Conservation (phyloP, 441 rosid genomes). For the Mallotus repandus region DNA sequence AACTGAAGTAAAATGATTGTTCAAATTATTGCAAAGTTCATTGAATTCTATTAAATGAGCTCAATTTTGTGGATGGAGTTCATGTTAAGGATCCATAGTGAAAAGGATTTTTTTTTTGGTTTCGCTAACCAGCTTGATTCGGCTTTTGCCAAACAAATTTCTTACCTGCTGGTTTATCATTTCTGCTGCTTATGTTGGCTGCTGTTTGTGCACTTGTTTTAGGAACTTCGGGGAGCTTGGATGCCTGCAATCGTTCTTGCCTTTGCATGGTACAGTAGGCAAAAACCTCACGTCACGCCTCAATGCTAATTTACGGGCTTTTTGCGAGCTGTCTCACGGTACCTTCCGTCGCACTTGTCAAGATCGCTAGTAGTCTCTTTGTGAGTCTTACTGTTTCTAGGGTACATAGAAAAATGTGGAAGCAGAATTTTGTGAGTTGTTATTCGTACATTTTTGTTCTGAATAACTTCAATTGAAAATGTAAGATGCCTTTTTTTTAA, state of each 20-base stretch:
- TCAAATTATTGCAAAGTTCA: not conserved
- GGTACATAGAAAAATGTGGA: conserved; percentile 27
- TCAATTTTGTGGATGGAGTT: too few species aligned
- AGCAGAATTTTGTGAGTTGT: conserved; percentile 18
- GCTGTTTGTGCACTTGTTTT: not conserved
- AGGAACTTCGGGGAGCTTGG: conserved; percentile 84
- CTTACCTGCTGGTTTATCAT: not conserved
- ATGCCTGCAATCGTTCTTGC: conserved; percentile 64
- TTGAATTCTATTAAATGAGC: not conserved
- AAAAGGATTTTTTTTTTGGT: not conserved
- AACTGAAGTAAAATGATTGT: not conserved
- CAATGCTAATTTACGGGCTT: conserved; percentile 67
- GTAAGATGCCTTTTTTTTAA: not conserved
- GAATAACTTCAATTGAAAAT: conserved; percentile 23
- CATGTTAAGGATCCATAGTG: too few species aligned
- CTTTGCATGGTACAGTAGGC: conserved; percentile 48
- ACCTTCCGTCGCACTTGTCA: conserved; percentile 90
- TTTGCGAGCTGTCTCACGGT: conserved; percentile 94
- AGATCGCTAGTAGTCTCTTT: conserved; percentile 89
- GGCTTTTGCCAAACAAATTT: too few species aligned
- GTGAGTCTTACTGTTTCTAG: conserved; percentile 79
- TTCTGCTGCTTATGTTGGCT: not conserved
- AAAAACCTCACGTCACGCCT: conserved; percentile 64
- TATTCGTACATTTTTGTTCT: conserved; percentile 18
- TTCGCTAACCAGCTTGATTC: too few species aligned